These are phyloP conservation scores for Piromyces finnis DNA, from an alignment of 192 early-diverging fungal species.

Conservation along the genomic window DNA sequence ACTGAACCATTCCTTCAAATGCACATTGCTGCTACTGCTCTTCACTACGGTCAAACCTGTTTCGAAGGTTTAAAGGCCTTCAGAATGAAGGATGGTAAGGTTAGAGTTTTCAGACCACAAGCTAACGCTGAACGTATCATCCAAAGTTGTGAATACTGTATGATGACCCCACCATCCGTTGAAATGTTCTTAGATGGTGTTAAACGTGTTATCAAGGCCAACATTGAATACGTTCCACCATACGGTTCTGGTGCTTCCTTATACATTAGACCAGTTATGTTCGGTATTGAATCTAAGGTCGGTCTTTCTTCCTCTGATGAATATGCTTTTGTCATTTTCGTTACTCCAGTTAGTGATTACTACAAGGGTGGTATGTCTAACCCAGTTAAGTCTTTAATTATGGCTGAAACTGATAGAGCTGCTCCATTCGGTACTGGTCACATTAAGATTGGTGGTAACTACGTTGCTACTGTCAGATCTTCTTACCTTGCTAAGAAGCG, in stretches of 20 bases:
- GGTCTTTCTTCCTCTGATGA: slow-evolving; percentile 23
- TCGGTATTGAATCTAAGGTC: slow-evolving; percentile 47
- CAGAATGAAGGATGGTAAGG: slow-evolving; percentile 40
- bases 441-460: slow-evolving; percentile 57
- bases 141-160: slow-evolving; percentile 24
- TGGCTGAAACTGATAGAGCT: slow-evolving; percentile 47
- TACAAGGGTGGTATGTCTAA: slow-evolving; percentile 29
- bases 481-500: slow-evolving; percentile 35
- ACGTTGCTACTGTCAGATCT: slow-evolving; percentile 40
- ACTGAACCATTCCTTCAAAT: slow-evolving; percentile 30
- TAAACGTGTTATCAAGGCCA: slow-evolving; percentile 28
- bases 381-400: slow-evolving; percentile 45
- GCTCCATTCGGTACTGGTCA: slow-evolving; percentile 24
- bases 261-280: slow-evolving; percentile 51
- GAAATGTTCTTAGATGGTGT: slow-evolving; percentile 45
- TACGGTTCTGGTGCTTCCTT: slow-evolving; percentile 42
- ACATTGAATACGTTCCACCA: slow-evolving; percentile 59
- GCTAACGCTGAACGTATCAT: slow-evolving; percentile 43
- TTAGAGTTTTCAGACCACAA: slow-evolving; percentile 54
- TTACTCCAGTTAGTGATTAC: slow-evolving; percentile 42
- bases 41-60: slow-evolving; percentile 61
- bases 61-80: slow-evolving; percentile 74
- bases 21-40: slow-evolving; percentile 41
- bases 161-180: slow-evolving; percentile 38
- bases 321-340: neutral